A percentile compares a stretch with the other conserved stretches of the same genome.
These are phyloP conservation scores for Neurospora hispaniola DNA, from an alignment of 495 filamentous ascomycete genomes.

Conservation along the genomic window DNA sequence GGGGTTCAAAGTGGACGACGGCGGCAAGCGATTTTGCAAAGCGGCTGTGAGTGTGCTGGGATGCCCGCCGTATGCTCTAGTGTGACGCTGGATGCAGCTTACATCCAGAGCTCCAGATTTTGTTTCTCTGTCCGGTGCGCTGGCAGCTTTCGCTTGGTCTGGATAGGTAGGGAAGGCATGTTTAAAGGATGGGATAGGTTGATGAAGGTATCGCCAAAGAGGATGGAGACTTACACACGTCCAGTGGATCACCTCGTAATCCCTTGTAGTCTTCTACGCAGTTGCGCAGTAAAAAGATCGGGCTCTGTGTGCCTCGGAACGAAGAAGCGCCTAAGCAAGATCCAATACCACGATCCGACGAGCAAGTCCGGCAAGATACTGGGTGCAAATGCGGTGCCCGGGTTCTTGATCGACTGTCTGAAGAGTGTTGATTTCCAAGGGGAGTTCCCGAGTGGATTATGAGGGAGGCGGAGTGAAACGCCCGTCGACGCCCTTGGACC, in stretches of 20 bases:
- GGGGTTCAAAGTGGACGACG: constrained; percentile 17
- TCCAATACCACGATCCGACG: neutral
- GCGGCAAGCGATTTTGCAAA: constrained; percentile 23
- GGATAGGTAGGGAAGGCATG: neutral
- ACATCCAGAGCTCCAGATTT: neutral
- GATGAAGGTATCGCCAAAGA: neutral
- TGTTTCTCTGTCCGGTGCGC: neutral
- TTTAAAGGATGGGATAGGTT: neutral
- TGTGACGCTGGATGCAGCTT: constrained; percentile 23
- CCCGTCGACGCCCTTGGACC: neutral
- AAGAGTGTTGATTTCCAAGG: neutral
- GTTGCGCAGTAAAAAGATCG: neutral
- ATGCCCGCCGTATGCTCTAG: constrained; percentile 20
- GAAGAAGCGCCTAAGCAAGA: neutral
- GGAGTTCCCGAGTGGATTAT: neutral
- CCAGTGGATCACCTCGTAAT: neutral
- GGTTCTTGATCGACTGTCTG: neutral
- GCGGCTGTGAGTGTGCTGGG: constrained; percentile 28
- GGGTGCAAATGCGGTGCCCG: neutral
- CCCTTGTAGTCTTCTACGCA: neutral
- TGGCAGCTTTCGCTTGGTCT: neutral
- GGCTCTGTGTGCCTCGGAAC: neutral
- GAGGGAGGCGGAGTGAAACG: neutral
- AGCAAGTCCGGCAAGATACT: neutral
- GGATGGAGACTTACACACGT: neutral